Percentiles rank a stretch among this genome's conserved stretches.
Conservation (phyloP, 1,284 basidiomycete genomes). For the Fomitiporia mediterranea region DNA sequence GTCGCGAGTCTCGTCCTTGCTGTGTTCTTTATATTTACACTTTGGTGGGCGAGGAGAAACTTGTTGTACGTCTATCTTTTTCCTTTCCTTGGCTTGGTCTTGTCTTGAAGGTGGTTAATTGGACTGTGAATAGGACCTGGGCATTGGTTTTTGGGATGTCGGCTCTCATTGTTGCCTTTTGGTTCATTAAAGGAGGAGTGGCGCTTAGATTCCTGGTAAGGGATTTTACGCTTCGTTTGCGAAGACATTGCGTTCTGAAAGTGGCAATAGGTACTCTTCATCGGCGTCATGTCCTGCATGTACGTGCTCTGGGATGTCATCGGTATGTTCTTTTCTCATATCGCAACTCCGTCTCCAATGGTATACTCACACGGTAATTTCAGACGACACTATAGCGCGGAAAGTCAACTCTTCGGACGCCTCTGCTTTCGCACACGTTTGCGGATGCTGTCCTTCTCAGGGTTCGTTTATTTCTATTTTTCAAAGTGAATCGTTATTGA, state of each 20-base stretch:
- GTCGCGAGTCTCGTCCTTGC: conserved; percentile 81
- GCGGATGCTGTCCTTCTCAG: conserved; percentile 75
- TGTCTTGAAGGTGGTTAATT: background rate
- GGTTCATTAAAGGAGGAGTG: conserved; percentile 74
- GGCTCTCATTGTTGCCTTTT: conserved; percentile 72
- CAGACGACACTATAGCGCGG: conserved; percentile 84
- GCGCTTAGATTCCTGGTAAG: conserved; percentile 71
- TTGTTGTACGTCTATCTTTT: conserved; percentile 54
- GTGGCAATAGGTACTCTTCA: conserved; percentile 71
- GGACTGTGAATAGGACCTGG: conserved; percentile 52
- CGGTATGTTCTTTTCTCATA: conserved; percentile 39
- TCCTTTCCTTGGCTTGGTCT: background rate
- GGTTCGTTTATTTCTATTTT: conserved; percentile 32
- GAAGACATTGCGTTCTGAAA: conserved; percentile 21
- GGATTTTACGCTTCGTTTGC: conserved; percentile 19
- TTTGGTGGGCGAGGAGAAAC: conserved; percentile 86
- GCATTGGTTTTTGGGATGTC: conserved; percentile 70
- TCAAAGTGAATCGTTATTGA: conserved; percentile 8
- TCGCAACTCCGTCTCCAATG: background rate
- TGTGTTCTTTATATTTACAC: conserved; percentile 85
- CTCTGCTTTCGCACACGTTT: conserved; percentile 81
- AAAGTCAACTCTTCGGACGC: conserved; percentile 94
- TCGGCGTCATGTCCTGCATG: conserved; percentile 93
- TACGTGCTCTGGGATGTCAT: conserved; percentile 87
- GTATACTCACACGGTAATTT: conserved; percentile 21